A percentile compares a stretch with the other conserved stretches of the same genome.
phyloP scores from a whole-genome alignment of 805 yeast genomes.

The Hanseniaspora nectarophila region DNA sequence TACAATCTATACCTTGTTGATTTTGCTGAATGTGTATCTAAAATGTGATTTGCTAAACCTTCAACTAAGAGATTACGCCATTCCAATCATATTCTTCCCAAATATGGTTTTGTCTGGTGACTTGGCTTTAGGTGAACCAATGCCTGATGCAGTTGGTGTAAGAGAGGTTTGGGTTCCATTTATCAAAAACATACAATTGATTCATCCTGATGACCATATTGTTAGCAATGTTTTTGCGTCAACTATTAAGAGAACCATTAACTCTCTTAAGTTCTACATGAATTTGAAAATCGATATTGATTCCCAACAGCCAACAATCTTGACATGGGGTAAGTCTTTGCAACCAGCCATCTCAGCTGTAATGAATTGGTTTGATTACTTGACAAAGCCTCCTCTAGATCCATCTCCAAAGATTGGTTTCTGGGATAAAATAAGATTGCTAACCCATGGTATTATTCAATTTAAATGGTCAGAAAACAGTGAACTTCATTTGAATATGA shows the following conservation, averaged over 20 bases:
- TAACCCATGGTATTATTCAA: constrained; percentile 41
- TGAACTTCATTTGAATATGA: constrained; percentile 52
- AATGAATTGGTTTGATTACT: constrained; percentile 52
- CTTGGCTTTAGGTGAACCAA: constrained; percentile 47
- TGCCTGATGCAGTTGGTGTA: constrained; percentile 35
- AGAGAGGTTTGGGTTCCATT: constrained; percentile 46
- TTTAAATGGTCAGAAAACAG: constrained; percentile 36
- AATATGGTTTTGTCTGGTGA: constrained; percentile 34
- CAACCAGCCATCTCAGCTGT: constrained; percentile 50
- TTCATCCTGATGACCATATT: not conserved
- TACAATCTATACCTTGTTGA: constrained; percentile 41
- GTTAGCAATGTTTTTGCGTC: constrained; percentile 45
- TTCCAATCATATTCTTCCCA: constrained; percentile 44
- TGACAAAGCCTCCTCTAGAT: constrained; percentile 60
- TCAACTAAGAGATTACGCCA: constrained; percentile 42
- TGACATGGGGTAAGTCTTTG: constrained; percentile 55
- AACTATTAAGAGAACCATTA: constrained; percentile 48
- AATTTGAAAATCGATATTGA: constrained; percentile 37
- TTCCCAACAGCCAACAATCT: constrained; percentile 38
- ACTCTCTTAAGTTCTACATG: constrained; percentile 46
- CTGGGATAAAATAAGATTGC: constrained; percentile 55
- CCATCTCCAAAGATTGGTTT: constrained; percentile 53
- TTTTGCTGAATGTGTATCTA: constrained; percentile 39
- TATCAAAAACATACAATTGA: constrained; percentile 26
- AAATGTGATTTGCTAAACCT: constrained; percentile 35